A percentile compares a stretch with the other conserved stretches of the same genome.
phyloP scores from a whole-genome alignment of 768 basidiomycete genomes.

The Collybia nuda region DNA sequence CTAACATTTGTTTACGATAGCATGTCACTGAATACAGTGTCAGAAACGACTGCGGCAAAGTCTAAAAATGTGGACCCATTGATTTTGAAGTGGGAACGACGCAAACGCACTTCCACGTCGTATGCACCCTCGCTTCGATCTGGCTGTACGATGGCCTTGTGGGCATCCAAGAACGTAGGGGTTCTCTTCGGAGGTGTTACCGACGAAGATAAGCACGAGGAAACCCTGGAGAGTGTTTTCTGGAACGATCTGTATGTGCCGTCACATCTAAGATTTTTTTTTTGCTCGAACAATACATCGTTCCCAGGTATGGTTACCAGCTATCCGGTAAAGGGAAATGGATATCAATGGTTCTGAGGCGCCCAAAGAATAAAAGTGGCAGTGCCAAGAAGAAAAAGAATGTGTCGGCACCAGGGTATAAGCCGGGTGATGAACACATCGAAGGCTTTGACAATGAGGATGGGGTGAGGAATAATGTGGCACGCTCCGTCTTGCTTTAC shows the following conservation, averaged over 20 bases:
- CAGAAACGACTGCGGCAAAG: conserved; percentile 24
- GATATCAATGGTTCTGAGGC: conserved; percentile 76
- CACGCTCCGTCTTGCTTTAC: too few relatives aligned
- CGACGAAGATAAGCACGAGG: conserved; percentile 85
- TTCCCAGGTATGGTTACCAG: conserved; percentile 73
- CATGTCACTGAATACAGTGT: conserved; percentile 15
- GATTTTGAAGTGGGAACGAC: conserved; percentile 80
- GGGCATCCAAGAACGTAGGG: conserved; percentile 67
- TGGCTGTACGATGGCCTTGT: conserved; percentile 86
- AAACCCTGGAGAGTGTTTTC: conserved; percentile 81
- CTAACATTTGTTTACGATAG: neutral
- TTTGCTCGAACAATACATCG: neutral
- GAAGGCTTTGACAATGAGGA: conserved; percentile 8
- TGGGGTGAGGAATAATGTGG: neutral
- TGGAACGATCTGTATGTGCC: conserved; percentile 78
- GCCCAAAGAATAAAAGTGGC: conserved; percentile 56
- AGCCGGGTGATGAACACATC: conserved; percentile 17
- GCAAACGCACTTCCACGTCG: conserved; percentile 55
- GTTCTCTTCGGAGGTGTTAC: conserved; percentile 86
- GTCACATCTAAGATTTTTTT: neutral
- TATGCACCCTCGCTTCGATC: conserved; percentile 71
- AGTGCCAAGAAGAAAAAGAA: conserved; percentile 40
- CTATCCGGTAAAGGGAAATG: conserved; percentile 73
- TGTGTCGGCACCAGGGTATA: conserved; percentile 10
- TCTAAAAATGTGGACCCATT: conserved; percentile 41